Percentiles rank a stretch among this genome's conserved stretches.
Conservation (phyloP, 805 yeast species). For the Blastobotrys mokoenaii region DNA sequence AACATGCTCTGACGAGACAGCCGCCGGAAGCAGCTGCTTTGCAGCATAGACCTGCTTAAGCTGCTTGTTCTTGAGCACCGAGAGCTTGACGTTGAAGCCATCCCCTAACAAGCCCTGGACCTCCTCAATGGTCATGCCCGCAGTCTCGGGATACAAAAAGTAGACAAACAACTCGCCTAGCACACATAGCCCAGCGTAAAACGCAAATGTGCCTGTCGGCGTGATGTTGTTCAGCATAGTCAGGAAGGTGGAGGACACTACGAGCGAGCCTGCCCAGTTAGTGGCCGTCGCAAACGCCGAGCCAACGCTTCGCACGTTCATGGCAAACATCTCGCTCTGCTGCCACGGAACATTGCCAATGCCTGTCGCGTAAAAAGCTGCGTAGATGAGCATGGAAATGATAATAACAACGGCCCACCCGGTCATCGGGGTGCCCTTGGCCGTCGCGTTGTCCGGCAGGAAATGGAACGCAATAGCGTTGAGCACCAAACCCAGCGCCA, state of each 20-base stretch:
- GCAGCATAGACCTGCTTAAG: constrained; percentile 24
- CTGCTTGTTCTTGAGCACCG: constrained; percentile 44
- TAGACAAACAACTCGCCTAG: constrained; percentile 65
- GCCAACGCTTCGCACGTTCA: constrained; percentile 87
- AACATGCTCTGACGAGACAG: background rate
- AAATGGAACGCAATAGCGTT: constrained; percentile 91
- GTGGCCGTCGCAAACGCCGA: constrained; percentile 85
- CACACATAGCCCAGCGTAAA: constrained; percentile 76
- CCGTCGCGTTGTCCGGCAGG: constrained; percentile 52
- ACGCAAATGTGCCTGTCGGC: constrained; percentile 89
- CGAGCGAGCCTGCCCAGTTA: constrained; percentile 92
- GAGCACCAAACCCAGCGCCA: constrained; percentile 66
- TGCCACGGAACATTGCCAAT: constrained; percentile 99
- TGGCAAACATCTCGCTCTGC: constrained; percentile 91
- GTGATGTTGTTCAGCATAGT: constrained; percentile 91
- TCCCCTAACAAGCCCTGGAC: constrained; percentile 71
- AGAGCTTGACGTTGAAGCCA: constrained; percentile 77
- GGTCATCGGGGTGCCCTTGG: constrained; percentile 41
- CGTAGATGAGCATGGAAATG: constrained; percentile 75
- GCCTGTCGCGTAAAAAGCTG: constrained; percentile 88
- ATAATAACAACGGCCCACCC: constrained; percentile 88
- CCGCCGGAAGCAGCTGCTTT: background rate
- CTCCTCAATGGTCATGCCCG: constrained; percentile 86
- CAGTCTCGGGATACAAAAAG: constrained; percentile 87
- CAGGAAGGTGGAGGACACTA: constrained; percentile 83